These are phyloP conservation scores for Xerocomus minutiporus DNA, from an alignment of 1,284 basidiomycete genomes.

Conservation along the genomic window DNA sequence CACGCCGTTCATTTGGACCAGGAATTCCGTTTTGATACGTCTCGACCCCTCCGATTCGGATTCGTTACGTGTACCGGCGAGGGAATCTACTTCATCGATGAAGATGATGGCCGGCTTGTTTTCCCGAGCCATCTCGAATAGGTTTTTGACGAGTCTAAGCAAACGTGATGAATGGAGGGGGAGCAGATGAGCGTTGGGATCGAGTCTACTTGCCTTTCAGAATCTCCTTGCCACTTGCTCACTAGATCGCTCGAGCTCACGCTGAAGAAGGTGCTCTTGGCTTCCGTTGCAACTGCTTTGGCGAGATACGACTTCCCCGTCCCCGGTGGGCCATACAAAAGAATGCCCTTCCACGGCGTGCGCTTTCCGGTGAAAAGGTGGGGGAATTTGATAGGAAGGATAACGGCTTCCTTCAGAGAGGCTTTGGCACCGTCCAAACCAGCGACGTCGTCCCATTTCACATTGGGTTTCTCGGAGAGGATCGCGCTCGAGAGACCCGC, in stretches of 20 bases:
- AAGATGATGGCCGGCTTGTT: constrained; percentile 98
- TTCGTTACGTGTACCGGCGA: constrained; percentile 93
- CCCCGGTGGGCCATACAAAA: constrained; percentile 93
- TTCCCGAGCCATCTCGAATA: constrained; percentile 96
- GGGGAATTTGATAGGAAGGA: constrained; percentile 97
- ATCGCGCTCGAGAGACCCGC: constrained; percentile 87
- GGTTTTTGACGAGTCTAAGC: constrained; percentile 85
- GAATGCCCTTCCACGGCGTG: constrained; percentile 94
- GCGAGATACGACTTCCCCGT: constrained; percentile 96
- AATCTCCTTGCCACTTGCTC: constrained; percentile 99
- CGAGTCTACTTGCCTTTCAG: constrained; percentile 68
- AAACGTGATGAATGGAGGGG: neutral
- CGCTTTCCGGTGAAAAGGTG: constrained; percentile 98
- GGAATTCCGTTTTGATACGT: constrained; percentile 97
- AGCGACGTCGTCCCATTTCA: constrained; percentile 98
- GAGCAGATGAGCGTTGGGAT: neutral
- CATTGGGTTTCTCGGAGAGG: constrained; percentile 90
- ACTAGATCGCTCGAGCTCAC: constrained; percentile 95
- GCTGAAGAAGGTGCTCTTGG: constrained; percentile 98
- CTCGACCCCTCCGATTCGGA: constrained; percentile 94
- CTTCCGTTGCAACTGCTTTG: constrained; percentile 97
- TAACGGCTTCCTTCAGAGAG: constrained; percentile 96
- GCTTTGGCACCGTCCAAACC: constrained; percentile 94
- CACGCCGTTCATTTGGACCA: constrained; percentile 98
- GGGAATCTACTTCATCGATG: constrained; percentile 96